Conservation (phyloP, 257 asterid species). For the Salvia miltiorrhiza region DNA sequence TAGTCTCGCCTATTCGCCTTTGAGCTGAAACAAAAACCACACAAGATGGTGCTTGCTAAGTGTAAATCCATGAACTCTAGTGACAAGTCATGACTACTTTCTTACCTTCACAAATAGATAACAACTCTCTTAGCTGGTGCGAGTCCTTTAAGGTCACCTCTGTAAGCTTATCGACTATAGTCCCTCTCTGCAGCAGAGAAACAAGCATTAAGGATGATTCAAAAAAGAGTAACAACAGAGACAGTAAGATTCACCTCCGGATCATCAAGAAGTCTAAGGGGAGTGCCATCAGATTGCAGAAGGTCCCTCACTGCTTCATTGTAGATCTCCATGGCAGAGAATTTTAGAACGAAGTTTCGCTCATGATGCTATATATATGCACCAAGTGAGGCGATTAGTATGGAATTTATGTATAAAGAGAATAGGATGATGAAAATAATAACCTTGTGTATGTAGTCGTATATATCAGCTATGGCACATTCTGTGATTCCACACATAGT, state of each 20-base stretch:
- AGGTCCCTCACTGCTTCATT: slow-evolving; percentile 91
- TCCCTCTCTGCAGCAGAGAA: slow-evolving; percentile 59
- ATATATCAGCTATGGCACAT: slow-evolving; percentile 41
- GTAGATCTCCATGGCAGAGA: slow-evolving; percentile 97
- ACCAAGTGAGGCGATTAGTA: neutral
- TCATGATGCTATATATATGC: slow-evolving; percentile 27
- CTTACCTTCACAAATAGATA: slow-evolving; percentile 73
- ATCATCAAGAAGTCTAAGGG: slow-evolving; percentile 90
- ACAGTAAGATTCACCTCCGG: slow-evolving; percentile 85
- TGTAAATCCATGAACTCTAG: too few relatives aligned
- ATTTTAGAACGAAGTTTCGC: slow-evolving; percentile 58
- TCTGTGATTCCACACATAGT: slow-evolving; percentile 55
- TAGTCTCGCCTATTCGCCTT: slow-evolving; percentile 87
- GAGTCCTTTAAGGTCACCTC: slow-evolving; percentile 59
- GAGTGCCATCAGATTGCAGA: slow-evolving; percentile 49
- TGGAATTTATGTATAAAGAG: too few relatives aligned
- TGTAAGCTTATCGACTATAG: slow-evolving; percentile 75
- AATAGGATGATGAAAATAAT: neutral
- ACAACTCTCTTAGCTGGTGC: slow-evolving; percentile 63
- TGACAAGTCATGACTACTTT: neutral
- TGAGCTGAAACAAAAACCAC: slow-evolving; percentile 56
- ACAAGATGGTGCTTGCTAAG: too few relatives aligned
- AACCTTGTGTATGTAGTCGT: slow-evolving; percentile 40
- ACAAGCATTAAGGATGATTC: neutral
- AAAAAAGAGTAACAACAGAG: neutral